Evolutionary conservation across 2,329 filamentous ascomycete species (phyloP).

Genomic region (Beauveria pseudobassiana): DNA sequence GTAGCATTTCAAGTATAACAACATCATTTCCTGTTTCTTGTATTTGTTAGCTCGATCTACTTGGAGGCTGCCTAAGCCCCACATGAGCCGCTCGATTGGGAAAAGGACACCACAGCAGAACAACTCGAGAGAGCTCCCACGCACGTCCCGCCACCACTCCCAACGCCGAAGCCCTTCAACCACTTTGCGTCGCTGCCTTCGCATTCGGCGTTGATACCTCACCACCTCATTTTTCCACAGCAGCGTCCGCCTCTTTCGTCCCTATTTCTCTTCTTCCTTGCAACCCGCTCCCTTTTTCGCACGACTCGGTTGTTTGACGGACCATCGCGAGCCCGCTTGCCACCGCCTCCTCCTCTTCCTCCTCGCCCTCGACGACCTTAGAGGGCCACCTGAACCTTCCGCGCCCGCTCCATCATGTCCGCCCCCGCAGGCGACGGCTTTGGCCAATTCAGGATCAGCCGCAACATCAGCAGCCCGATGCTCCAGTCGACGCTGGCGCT

Average conservation of each 20-base stretch:
- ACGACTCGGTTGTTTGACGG: slow-evolving; percentile 1
- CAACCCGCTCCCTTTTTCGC: slow-evolving; percentile 1
- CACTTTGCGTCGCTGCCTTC: slow-evolving; percentile 7
- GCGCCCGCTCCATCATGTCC: slow-evolving; percentile 38
- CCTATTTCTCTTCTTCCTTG: neutral
- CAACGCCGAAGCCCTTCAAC: slow-evolving; percentile 5
- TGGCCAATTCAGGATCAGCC: slow-evolving; percentile 39
- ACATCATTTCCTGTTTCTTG: too few species aligned
- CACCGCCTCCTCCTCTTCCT: slow-evolving; percentile 19
- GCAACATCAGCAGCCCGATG: slow-evolving; percentile 33
- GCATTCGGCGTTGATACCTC: slow-evolving; percentile 5
- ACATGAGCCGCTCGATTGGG: slow-evolving; percentile 7
- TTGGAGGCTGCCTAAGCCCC: neutral
- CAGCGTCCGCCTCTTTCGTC: neutral
- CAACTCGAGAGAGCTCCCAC: slow-evolving; percentile 9
- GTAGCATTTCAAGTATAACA: too few species aligned
- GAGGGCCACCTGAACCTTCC: neutral
- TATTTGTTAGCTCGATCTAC: neutral
- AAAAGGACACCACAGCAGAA: slow-evolving; percentile 12
- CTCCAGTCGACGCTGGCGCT: slow-evolving; percentile 19
- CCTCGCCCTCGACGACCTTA: slow-evolving; percentile 17
- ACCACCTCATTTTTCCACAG: neutral
- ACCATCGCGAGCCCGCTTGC: slow-evolving; percentile 10
- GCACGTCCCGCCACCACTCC: slow-evolving; percentile 9
- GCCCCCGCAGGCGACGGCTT: slow-evolving; percentile 49